phyloP scores from a whole-genome alignment of 106 monocot species.

The Hemerocallis citrina region DNA sequence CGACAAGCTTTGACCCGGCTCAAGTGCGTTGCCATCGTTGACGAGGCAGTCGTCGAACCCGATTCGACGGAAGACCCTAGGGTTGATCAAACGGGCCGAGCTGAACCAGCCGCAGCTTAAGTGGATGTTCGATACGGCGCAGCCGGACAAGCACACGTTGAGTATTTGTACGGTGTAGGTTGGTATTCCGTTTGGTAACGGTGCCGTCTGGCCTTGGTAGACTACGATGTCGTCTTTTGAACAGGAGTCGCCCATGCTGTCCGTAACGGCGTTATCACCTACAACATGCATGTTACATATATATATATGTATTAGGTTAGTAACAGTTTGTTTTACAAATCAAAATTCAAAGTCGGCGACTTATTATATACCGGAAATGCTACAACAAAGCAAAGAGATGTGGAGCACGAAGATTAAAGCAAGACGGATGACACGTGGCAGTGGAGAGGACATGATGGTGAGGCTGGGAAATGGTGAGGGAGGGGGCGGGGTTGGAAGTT shows the following conservation, averaged over 20 bases:
- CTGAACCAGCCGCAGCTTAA: slow-evolving; percentile 25
- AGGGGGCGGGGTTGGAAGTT: too few species aligned
- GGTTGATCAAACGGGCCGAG: slow-evolving; percentile 22
- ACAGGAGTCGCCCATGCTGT: slow-evolving; percentile 5
- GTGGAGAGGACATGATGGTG: background rate
- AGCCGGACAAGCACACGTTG: slow-evolving; percentile 28
- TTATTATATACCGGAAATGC: background rate
- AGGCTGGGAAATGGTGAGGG: too few species aligned
- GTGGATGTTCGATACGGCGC: slow-evolving; percentile 30
- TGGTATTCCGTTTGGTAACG: slow-evolving; percentile 43
- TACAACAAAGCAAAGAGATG: background rate
- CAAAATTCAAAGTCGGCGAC: background rate
- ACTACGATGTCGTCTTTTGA: slow-evolving; percentile 41
- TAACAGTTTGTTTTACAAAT: too few species aligned
- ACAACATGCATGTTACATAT: background rate
- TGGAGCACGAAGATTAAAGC: background rate
- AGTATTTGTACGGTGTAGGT: slow-evolving; percentile 51
- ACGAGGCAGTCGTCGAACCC: slow-evolving; percentile 22
- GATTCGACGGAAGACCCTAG: slow-evolving; percentile 7
- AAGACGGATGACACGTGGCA: background rate
- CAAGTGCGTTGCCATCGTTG: slow-evolving; percentile 15
- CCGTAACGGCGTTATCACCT: background rate
- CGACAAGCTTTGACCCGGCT: slow-evolving; percentile 4
- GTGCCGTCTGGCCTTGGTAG: slow-evolving; percentile 23
- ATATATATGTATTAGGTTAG: background rate